Conservation (phyloP, 2,329 filamentous ascomycete species). For the Periconia digitata region DNA sequence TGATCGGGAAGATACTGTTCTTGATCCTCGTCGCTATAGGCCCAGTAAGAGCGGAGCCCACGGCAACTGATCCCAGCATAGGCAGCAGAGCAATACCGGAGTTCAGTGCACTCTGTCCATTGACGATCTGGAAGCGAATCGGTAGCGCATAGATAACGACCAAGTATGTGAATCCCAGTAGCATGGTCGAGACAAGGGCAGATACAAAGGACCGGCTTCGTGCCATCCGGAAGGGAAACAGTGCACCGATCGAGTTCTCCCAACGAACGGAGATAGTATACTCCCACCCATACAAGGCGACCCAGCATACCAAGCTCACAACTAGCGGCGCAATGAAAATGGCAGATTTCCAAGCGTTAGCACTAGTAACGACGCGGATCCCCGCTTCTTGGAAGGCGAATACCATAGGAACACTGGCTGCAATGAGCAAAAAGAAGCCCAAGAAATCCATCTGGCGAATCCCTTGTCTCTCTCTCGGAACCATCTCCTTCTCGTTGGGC, state of each 20-base stretch:
- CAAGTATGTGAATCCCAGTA: conserved; percentile 4
- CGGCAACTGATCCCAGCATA: neutral
- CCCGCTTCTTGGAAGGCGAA: conserved; percentile 5
- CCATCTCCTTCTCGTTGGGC: neutral
- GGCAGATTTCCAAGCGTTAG: neutral
- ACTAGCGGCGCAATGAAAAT: conserved; percentile 4
- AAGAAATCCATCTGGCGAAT: neutral
- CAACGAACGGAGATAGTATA: neutral
- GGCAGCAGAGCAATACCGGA: conserved; percentile 5
- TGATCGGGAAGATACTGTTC: neutral
- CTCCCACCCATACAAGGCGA: neutral
- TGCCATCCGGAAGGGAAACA: conserved; percentile 3
- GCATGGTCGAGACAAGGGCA: conserved; percentile 5
- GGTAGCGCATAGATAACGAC: conserved; percentile 2
- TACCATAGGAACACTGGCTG: conserved; percentile 2
- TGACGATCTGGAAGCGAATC: conserved; percentile 4
- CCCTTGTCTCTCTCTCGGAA: neutral
- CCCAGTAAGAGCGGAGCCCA: conserved; percentile 1
- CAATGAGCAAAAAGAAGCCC: neutral
- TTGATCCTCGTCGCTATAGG: neutral
- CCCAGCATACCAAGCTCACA: neutral
- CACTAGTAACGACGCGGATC: neutral
- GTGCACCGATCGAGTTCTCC: neutral
- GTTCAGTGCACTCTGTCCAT: neutral
- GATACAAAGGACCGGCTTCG: conserved; percentile 8